These are phyloP conservation scores for Fusarium devonianum DNA, from an alignment of 2,329 filamentous ascomycete genomes.

Conservation along the genomic window DNA sequence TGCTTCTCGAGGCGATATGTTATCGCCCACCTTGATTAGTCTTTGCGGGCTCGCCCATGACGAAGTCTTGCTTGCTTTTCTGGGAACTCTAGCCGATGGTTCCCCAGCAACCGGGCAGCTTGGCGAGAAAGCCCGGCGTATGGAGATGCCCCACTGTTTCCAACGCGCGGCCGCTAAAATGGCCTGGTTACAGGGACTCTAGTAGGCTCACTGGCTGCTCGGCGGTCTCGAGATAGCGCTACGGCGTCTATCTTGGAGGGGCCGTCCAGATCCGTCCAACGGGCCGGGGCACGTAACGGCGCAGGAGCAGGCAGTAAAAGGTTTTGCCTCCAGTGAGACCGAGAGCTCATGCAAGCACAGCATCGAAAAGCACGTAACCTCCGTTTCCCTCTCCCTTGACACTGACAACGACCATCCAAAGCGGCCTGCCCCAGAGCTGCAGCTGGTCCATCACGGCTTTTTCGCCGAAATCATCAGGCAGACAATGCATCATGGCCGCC, in stretches of 20 bases:
- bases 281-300: conserved; percentile 3
- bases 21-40: too few relatives aligned
- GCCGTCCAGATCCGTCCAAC: conserved; percentile 14
- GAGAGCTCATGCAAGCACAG: conserved; percentile 16
- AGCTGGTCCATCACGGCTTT: conserved; percentile 17
- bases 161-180: conserved; percentile 23
- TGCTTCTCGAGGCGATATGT: too few relatives aligned
- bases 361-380: conserved; percentile 26
- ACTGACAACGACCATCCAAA: conserved; percentile 12
- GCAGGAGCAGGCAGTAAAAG: conserved; percentile 6
- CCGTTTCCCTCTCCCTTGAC: conserved; percentile 22
- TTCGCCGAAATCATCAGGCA: conserved; percentile 18
- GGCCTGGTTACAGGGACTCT: neutral
- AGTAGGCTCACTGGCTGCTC: neutral
- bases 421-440: neutral
- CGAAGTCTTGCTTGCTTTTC: too few relatives aligned
- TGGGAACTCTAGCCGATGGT: conserved; percentile 11
- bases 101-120: conserved; percentile 26
- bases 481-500: conserved; percentile 50
- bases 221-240: neutral
- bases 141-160: conserved; percentile 24
- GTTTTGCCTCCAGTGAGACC: conserved; percentile 30
- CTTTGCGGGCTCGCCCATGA: too few relatives aligned
- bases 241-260: conserved; percentile 4
- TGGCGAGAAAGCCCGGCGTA: neutral